Conservation (phyloP, 177 flowering plant species). For the Telopea speciosissima region DNA sequence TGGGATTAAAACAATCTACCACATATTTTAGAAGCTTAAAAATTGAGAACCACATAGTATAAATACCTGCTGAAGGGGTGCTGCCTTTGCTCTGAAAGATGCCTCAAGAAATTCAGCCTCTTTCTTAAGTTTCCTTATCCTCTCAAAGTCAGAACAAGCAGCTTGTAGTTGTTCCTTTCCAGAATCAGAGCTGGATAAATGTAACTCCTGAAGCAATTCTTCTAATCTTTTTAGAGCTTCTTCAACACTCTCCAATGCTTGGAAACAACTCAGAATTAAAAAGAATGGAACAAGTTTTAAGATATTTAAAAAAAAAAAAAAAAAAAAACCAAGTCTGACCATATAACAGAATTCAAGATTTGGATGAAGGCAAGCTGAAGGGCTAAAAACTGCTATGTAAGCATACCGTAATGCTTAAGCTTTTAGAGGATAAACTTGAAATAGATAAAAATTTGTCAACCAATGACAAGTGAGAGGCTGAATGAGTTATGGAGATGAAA, state of each 20-base stretch:
- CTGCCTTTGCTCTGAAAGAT: slow-evolving; percentile 95
- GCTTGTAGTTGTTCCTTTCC: slow-evolving; percentile 87
- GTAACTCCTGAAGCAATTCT: slow-evolving; percentile 73
- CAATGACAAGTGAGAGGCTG: neutral
- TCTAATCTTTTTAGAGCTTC: slow-evolving; percentile 80
- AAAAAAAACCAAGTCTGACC: neutral
- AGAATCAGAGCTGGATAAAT: slow-evolving; percentile 69
- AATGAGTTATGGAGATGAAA: no score
- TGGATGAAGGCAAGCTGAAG: neutral
- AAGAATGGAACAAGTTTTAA: neutral
- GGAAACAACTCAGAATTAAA: slow-evolving; percentile 12
- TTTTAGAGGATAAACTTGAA: neutral
- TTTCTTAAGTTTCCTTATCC: slow-evolving; percentile 88
- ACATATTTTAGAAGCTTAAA: neutral
- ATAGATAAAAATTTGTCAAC: no score
- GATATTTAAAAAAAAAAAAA: neutral
- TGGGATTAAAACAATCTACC: neutral
- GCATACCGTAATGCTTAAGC: neutral
- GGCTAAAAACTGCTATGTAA: neutral
- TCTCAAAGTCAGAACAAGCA: slow-evolving; percentile 97
- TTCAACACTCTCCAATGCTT: slow-evolving; percentile 96
- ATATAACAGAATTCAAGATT: neutral
- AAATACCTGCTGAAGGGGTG: slow-evolving; percentile 74
- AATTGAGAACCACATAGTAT: neutral
- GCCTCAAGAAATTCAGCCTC: slow-evolving; percentile 98